Evolutionary conservation across 169 alveolate genomes (phyloP), one percentile per base, ranked within the genome.

Genomic region (Cryptosporidium canis): DNA sequence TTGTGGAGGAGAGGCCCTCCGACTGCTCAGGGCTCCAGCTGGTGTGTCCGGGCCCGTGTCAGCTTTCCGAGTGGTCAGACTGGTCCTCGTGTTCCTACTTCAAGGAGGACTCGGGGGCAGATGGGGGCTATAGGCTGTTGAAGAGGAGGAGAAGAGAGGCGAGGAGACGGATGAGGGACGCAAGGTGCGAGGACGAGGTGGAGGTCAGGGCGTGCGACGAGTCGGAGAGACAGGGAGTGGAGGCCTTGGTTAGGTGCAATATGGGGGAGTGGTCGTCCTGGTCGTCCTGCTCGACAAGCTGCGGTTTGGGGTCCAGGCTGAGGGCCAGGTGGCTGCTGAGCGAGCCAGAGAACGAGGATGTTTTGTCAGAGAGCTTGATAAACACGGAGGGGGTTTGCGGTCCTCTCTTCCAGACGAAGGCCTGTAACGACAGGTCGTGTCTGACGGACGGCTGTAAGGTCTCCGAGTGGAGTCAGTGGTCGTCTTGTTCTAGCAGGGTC

Each of bases 391-490:
- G 66, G n/a, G 67, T 70, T 21, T 70, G 84, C 18, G 84, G 84
- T 48, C 84, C 84, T 48, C 61, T 70, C 33, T 70, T 70, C 27
- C 84, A 70, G 24, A 70, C 84, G 5, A 70, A 70, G 21, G 66
- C 44, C 18, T 70, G 84, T 12, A 70, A 70, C 33, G 84, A 70
- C 24, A 70, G 48, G 21, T 48, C 84, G 3, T 70, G 84, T 18
- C n/a, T 70, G 48, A 70, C 90, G 14, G 63, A 83, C 2, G 87
- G 41, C 56, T 92, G 94, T 53, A 66, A 83, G 14, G 94, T 92
- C 5, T 72, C 92, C 21, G 93, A 83, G 58, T 92, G 94, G 94
- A 35, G 90, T 35, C 90, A 83, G 33, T 92, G 94, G 94, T 64
- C 87, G 11, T 56, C 71, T 5, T 92, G 94, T 44, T 55, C 83